Evolutionary conservation across 306 rosid genomes (phyloP).

Genomic region (Cicer cuneatum): DNA sequence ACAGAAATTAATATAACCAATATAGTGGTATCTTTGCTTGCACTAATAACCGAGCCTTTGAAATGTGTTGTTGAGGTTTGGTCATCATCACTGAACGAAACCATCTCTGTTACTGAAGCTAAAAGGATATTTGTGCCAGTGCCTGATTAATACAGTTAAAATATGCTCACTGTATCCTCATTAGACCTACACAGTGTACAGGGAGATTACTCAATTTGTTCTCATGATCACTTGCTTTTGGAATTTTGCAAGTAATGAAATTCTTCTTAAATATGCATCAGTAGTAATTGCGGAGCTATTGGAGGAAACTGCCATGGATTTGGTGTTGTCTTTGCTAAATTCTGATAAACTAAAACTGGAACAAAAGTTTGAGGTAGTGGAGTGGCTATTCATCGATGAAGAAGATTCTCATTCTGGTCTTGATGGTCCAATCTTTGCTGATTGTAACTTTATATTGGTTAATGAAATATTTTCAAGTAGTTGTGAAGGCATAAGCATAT

Average conservation of each 20-base stretch:
- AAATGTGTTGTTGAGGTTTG: constrained; percentile 73
- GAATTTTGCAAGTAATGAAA: constrained; percentile 60
- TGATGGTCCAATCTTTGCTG: constrained; percentile 46
- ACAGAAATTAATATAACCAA: constrained; percentile 57
- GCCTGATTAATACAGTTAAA: constrained; percentile 76
- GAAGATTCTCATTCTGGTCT: constrained; percentile 47
- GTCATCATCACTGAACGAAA: constrained; percentile 59
- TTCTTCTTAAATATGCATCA: constrained; percentile 60
- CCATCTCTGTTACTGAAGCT: constrained; percentile 75
- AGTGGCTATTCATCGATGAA: constrained; percentile 58
- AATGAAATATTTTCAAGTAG: constrained; percentile 48
- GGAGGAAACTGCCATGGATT: constrained; percentile 73
- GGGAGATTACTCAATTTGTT: constrained; percentile 64
- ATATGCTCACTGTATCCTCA: constrained; percentile 73
- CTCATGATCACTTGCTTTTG: constrained; percentile 70
- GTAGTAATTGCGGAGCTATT: constrained; percentile 70
- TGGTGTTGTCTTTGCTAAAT: constrained; percentile 64
- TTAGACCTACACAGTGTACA: constrained; percentile 65
- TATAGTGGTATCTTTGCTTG: constrained; percentile 62
- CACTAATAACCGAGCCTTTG: constrained; percentile 69
- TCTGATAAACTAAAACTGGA: constrained; percentile 64
- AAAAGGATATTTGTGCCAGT: constrained; percentile 83
- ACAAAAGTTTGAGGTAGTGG: constrained; percentile 66
- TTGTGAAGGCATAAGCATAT: constrained; percentile 60
- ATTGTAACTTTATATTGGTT: constrained; percentile 44